Evolutionary conservation across 1,284 basidiomycete species (phyloP), one percentile per base, ranked within the genome.

Genomic region (Testicularia cyperi): DNA sequence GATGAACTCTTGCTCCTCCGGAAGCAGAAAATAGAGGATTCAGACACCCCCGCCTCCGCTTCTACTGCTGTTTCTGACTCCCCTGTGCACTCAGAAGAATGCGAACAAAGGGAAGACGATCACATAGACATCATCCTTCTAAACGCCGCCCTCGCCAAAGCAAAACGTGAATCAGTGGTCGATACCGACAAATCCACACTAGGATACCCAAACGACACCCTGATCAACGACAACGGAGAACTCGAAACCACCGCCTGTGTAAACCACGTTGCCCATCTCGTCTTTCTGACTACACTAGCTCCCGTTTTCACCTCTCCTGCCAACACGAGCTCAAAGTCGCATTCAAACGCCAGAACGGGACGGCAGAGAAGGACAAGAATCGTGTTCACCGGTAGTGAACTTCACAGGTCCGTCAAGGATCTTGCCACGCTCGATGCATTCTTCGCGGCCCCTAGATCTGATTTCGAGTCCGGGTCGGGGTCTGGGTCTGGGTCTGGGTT

Each of bases 241-340:
- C 33, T 62, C 36, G 63, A 65, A 34, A 47, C 42, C 2, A 57
- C 63, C 18, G 63, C 63, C 2, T 65, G 53, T 20, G 58, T 62
- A 34, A 65, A 65, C 16, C 63, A 65, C 25, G 35, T 62, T 10
- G 62, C 52, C 0, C 62, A 61, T 39, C 62, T 65, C 18, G n/a
- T 62, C 36, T 57, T 65, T 24, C 40, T 65, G 23, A 40, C 43
- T 13, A 29, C 22, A 5, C 62, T 65, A 19, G 12, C 39, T 3
- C 51, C 48, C 1, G 36, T 34, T 4, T 55, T 65, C 42, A 24
- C 38, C 1, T 27, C 39, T 14, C 48, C 47, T n/a, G 51, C 55
- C 5, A 45, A 43, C 14, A 62, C 62, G 12, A n/a, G n/a, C n/a
- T n/a, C n/a, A n/a, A n/a, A n/a, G n/a, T n/a, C n/a, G n/a, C n/a